These are phyloP conservation scores for Scolecobasidium constrictum DNA, from an alignment of 2,329 filamentous ascomycete genomes.

Conservation along the genomic window DNA sequence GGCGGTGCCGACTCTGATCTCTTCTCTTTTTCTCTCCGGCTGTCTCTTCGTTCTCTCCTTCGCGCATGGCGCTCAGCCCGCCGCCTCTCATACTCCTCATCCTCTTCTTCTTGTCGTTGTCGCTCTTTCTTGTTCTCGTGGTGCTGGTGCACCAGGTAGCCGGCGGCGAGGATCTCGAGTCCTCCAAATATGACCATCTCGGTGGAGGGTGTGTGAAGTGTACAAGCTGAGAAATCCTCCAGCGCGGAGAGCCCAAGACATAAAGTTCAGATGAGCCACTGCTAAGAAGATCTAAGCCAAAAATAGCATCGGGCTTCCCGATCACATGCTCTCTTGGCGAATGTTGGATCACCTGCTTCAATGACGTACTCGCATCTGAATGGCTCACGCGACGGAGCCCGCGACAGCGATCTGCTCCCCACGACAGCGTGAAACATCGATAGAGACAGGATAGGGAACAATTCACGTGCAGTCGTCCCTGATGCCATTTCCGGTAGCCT, in stretches of 20 bases:
- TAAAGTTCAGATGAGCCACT: no score
- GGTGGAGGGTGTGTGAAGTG: no score
- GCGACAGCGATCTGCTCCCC: no score
- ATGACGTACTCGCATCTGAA: no score
- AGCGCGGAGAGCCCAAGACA: no score
- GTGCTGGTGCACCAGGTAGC: slow-evolving; percentile 23
- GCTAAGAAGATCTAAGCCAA: no score
- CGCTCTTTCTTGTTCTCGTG: slow-evolving; percentile 24
- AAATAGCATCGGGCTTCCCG: neutral
- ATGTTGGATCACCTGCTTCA: neutral
- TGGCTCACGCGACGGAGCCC: no score
- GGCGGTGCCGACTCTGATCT: slow-evolving; percentile 1
- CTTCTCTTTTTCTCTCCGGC: neutral
- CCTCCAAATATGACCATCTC: slow-evolving; percentile 27
- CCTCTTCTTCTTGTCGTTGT: slow-evolving; percentile 7
- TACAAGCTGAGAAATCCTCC: no score
- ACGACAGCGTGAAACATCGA: no score
- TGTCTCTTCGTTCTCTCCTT: neutral
- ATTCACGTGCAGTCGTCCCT: no score
- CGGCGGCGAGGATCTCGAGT: slow-evolving; percentile 25
- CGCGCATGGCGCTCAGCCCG: neutral
- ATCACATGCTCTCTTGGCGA: neutral
- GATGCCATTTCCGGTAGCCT: no score
- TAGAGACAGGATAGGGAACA: no score
- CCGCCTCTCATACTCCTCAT: slow-evolving; percentile 1